Conservation (phyloP, 768 basidiomycete species). For the Leucosporidium yakuticum region DNA sequence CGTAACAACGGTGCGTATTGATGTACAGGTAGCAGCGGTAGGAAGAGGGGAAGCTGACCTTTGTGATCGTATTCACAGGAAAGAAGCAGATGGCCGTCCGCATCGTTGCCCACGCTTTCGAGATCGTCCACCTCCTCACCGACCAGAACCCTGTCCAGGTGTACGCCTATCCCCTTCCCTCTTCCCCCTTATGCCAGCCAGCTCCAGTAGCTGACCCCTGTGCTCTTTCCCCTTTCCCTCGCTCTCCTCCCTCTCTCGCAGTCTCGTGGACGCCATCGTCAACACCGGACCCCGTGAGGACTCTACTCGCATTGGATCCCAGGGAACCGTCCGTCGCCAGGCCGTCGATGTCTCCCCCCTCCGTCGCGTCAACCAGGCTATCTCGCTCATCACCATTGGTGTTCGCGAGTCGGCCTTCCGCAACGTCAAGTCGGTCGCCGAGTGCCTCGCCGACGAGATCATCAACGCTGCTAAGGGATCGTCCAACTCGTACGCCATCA, state of each 20-base stretch:
- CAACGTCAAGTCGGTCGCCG: slow-evolving; percentile 98
- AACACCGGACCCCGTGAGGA: slow-evolving; percentile 99
- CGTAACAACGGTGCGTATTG: slow-evolving; percentile 78
- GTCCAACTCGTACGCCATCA: slow-evolving; percentile 99
- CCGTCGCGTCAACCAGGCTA: slow-evolving; percentile 94
- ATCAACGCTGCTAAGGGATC: slow-evolving; percentile 99
- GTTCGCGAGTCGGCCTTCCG: slow-evolving; percentile 99
- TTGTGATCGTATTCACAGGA: too few species aligned
- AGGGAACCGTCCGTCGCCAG: slow-evolving; percentile 98
- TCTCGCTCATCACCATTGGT: slow-evolving; percentile 89
- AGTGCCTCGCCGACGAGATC: slow-evolving; percentile 92
- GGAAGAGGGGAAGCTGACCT: too few species aligned
- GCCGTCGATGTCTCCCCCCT: slow-evolving; percentile 99
- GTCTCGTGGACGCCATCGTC: slow-evolving; percentile 92
- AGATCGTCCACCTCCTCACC: slow-evolving; percentile 98
- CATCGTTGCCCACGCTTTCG: slow-evolving; percentile 98
- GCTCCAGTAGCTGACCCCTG: neutral
- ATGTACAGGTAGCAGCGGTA: neutral
- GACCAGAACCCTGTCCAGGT: slow-evolving; percentile 98
- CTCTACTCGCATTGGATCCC: slow-evolving; percentile 98
- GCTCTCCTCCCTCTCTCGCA: too few species aligned
- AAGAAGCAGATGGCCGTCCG: slow-evolving; percentile 98
- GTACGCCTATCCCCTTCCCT: slow-evolving; percentile 39
- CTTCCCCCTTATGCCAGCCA: slow-evolving; percentile 44
- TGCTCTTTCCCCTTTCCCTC: neutral